Conservation (phyloP, 352 stramenopile genomes). For the Phytophthora gonapodyides region DNA sequence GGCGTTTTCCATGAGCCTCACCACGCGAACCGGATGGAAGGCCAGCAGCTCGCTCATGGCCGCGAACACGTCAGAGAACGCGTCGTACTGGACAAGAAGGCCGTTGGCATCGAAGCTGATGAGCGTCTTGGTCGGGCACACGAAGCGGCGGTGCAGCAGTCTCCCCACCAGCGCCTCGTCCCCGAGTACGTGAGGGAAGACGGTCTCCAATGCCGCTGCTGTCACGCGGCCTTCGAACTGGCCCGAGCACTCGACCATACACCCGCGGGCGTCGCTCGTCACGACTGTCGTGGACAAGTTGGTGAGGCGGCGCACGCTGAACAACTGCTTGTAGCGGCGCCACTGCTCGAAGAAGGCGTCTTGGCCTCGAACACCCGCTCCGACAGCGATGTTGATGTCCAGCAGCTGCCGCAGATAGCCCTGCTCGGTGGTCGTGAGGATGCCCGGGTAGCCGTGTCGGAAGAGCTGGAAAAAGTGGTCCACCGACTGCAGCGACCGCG, state of each 20-base stretch:
- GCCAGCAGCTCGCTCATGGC: conserved; percentile 33
- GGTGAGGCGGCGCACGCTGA: conserved; percentile 28
- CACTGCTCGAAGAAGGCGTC: conserved; percentile 48
- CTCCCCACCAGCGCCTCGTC: conserved; percentile 17
- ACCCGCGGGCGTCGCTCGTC: conserved; percentile 24
- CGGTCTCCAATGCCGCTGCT: conserved; percentile 20
- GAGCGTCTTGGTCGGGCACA: conserved; percentile 39
- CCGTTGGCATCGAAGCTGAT: conserved; percentile 36
- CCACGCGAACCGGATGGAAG: conserved; percentile 19
- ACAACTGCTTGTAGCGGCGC: conserved; percentile 48
- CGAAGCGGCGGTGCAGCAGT: conserved; percentile 25
- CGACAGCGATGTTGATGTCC: conserved; percentile 33
- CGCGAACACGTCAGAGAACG: conserved; percentile 42
- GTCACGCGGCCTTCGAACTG: conserved; percentile 37
- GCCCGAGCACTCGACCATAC: conserved; percentile 35
- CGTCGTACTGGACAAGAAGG: conserved; percentile 38
- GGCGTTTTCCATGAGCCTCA: conserved; percentile 31
- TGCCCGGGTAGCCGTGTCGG: conserved; percentile 20
- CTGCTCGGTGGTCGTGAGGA: conserved; percentile 7
- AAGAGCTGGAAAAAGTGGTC: conserved; percentile 48
- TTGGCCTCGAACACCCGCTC: conserved; percentile 17
- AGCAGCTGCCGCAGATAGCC: conserved; percentile 30
- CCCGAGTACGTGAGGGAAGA: conserved; percentile 32
- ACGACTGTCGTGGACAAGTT: conserved; percentile 32
- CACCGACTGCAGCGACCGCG: conserved; percentile 25